Conservation (phyloP, 2,329 filamentous ascomycete genomes). For the Acrocalymma vagum region DNA sequence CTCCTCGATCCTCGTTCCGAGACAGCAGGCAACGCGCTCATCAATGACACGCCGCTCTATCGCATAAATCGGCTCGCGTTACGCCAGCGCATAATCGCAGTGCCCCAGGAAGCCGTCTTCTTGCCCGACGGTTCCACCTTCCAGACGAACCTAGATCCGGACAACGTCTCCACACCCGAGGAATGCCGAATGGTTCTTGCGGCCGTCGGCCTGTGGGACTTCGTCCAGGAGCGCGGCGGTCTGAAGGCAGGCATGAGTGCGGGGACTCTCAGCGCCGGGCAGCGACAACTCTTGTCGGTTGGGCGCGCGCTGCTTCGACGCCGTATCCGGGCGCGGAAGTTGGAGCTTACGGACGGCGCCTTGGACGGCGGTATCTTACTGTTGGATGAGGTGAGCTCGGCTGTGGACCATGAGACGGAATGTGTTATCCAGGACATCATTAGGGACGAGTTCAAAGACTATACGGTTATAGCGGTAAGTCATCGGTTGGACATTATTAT, state of each 20-base stretch:
- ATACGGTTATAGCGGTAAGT: slow-evolving; percentile 24
- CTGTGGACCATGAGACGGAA: slow-evolving; percentile 65
- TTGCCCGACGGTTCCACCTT: slow-evolving; percentile 51
- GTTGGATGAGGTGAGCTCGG: slow-evolving; percentile 36
- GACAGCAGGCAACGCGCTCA: slow-evolving; percentile 7
- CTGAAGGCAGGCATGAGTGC: slow-evolving; percentile 15
- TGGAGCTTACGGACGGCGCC: no score
- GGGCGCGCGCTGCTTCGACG: slow-evolving; percentile 61
- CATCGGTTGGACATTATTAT: slow-evolving; percentile 29
- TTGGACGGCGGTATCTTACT: slow-evolving; percentile 24
- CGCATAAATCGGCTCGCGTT: slow-evolving; percentile 13
- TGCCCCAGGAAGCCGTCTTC: slow-evolving; percentile 61
- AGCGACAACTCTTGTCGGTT: slow-evolving; percentile 69
- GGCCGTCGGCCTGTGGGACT: slow-evolving; percentile 51
- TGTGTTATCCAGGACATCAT: slow-evolving; percentile 64
- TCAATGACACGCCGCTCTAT: slow-evolving; percentile 14
- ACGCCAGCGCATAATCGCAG: slow-evolving; percentile 44
- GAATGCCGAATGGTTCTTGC: slow-evolving; percentile 49
- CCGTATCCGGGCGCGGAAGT: slow-evolving; percentile 8
- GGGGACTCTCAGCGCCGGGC: slow-evolving; percentile 49
- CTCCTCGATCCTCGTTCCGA: slow-evolving; percentile 11
- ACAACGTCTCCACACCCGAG: slow-evolving; percentile 33
- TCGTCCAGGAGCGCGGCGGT: slow-evolving; percentile 32
- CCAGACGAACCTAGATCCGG: slow-evolving; percentile 56
- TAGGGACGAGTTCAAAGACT: slow-evolving; percentile 55